Base-by-base conservation (phyloP, 192 early-diverging fungal species). In the Pilobolus umbonatus region DNA sequence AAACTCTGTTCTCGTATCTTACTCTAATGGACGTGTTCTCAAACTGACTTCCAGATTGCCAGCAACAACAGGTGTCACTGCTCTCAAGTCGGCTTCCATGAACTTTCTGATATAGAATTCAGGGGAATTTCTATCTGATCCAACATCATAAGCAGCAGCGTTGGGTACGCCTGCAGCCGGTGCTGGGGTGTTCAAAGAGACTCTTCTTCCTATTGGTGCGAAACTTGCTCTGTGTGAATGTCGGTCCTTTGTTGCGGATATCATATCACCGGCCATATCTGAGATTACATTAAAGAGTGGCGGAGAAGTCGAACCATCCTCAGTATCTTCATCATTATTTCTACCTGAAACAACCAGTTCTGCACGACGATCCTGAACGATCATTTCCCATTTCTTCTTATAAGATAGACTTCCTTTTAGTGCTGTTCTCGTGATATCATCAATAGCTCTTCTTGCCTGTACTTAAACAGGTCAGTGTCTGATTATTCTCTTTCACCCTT, bases 31-130 rank as follows among this genome's bases (percentile, higher is more conserved):
- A 24, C 69, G 61, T 9, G 81, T 77, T 31, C 79, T 72, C 44
- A 83, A 63, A 32, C 73, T 75, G 42, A 83, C 81, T 50, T 75
- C 68, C 11, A 83, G 68, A 30, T 75, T 70, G 5, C 65, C 60
- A 11, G 71, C 68, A 7, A 76, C 42, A 26, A 74, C 71, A n/a
- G 66, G 58, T 25, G 75, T 78, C 47, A 80, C 74, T 24, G 62
- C 74, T 46, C 78, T 61, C 31, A 80, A 44, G 46, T 80, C 71
- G 14, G 76, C 47, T 38, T 79, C 78, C 55, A 75, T 73, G 39
- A 80, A 71, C 39, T 71, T 68, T 56, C 74, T 71, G 31, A 83
- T 69, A 66, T 73, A 83, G 36, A 69, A 79, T 61, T 80, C 75
- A 25, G 81, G 78, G 0, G 81, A 61, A 12, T 61, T 68, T 28